Evolutionary conservation across 257 asterid species (phyloP).

Genomic region (Rauvolfia tetraphylla): DNA sequence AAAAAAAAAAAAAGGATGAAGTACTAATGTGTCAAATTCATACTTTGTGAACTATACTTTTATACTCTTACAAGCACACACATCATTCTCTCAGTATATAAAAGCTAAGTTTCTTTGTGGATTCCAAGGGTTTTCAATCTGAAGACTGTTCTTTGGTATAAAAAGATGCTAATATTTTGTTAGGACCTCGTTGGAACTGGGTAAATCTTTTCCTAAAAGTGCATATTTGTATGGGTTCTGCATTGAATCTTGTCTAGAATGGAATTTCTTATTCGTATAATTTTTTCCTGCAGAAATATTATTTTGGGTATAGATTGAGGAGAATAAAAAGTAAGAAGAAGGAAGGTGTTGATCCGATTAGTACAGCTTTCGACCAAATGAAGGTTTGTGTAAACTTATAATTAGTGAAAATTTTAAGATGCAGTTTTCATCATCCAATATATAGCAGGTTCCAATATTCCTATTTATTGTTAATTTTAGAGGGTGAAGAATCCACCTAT

Average conservation of each 20-base stretch:
- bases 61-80: background rate
- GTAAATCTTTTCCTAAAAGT: background rate
- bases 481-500: conserved; percentile 96
- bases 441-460: background rate
- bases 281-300: conserved; percentile 61
- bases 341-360: conserved; percentile 87
- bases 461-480: conserved; percentile 37
- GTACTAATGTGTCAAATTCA: background rate
- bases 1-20: too few species aligned
- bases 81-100: background rate
- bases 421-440: conserved; percentile 23
- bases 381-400: conserved; percentile 53
- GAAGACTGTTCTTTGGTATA: background rate
- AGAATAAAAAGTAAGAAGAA: conserved; percentile 48
- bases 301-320: conserved; percentile 40
- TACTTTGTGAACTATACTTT: background rate
- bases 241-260: background rate
- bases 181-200: background rate
- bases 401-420: conserved; percentile 1
- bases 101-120: background rate
- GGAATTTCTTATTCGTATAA: conserved; percentile 7
- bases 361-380: conserved; percentile 97
- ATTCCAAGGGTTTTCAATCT: background rate
- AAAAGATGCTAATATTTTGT: background rate
- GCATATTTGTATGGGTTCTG: background rate